These are phyloP conservation scores for Sphagnum magellanicum DNA, from an alignment of 228 moss, liverwort and hornwort genomes.

Conservation along the genomic window DNA sequence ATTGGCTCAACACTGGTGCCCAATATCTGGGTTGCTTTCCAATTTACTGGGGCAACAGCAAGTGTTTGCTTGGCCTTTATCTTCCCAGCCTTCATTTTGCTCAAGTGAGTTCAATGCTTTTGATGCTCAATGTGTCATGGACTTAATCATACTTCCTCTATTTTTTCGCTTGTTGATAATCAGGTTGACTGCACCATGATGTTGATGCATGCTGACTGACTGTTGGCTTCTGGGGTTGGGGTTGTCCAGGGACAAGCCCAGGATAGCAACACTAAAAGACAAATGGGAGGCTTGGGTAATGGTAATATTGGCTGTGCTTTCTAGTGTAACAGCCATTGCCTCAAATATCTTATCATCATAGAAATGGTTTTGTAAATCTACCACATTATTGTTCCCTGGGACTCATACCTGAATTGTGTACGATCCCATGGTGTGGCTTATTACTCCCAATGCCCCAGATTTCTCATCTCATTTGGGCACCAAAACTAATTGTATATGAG, in stretches of 20 bases:
- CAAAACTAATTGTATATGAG: too few relatives aligned
- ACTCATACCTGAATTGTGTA: too few relatives aligned
- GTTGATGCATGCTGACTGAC: too few relatives aligned
- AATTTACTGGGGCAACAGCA: slow-evolving; percentile 87
- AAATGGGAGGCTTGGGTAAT: slow-evolving; percentile 58
- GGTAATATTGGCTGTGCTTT: slow-evolving; percentile 60
- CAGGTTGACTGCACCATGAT: too few relatives aligned
- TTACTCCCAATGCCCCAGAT: too few relatives aligned
- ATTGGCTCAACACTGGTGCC: slow-evolving; percentile 73
- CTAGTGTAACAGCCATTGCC: slow-evolving; percentile 61
- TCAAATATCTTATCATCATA: slow-evolving; percentile 24
- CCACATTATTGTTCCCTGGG: too few relatives aligned
- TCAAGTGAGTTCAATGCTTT: slow-evolving; percentile 24
- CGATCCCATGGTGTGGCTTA: too few relatives aligned
- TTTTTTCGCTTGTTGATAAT: too few relatives aligned
- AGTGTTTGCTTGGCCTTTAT: slow-evolving; percentile 81
- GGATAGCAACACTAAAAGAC: slow-evolving; percentile 59
- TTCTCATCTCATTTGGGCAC: too few relatives aligned
- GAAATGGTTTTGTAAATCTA: too few relatives aligned
- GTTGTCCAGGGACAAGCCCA: slow-evolving; percentile 46
- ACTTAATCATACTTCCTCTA: too few relatives aligned
- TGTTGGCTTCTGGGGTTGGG: not conserved
- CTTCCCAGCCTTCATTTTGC: slow-evolving; percentile 62
- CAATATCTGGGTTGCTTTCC: slow-evolving; percentile 87
- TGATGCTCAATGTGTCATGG: not conserved